Conservation (phyloP, 441 rosid genomes). For the Adansonia grandidieri region DNA sequence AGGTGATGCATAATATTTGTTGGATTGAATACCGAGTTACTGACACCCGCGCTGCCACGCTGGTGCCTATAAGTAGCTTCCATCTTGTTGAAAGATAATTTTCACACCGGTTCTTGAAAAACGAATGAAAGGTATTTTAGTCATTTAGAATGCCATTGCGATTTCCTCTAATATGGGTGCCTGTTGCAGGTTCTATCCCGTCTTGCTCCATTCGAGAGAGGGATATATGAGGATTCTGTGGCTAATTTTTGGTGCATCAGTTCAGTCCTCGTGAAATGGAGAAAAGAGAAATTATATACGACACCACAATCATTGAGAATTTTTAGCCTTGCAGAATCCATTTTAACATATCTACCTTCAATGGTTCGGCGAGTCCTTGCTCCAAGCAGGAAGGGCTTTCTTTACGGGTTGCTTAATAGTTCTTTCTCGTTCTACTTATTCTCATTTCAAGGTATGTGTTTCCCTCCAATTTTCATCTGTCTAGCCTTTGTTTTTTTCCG, state of each 20-base stretch:
- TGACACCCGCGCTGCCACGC: not conserved
- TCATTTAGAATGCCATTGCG: not conserved
- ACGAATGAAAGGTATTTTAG: no score
- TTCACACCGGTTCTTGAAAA: not conserved
- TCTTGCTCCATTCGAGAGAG: conserved; percentile 95
- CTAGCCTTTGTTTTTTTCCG: not conserved
- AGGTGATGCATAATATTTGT: not conserved
- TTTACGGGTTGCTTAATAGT: conserved; percentile 76
- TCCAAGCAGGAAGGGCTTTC: conserved; percentile 82
- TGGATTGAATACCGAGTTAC: not conserved
- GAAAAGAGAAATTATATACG: conserved; percentile 51
- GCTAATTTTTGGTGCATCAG: conserved; percentile 96
- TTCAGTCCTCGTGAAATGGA: conserved; percentile 84
- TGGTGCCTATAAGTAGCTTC: not conserved
- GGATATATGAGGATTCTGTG: conserved; percentile 93
- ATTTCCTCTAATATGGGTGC: conserved; percentile 20
- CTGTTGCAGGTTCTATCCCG: conserved; percentile 72
- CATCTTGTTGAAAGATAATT: conserved; percentile 1
- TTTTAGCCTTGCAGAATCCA: conserved; percentile 65
- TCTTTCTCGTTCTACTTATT: conserved; percentile 83
- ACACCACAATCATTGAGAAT: conserved; percentile 52
- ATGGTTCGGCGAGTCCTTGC: conserved; percentile 78
- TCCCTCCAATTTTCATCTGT: conserved; percentile 13
- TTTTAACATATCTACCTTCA: conserved; percentile 74
- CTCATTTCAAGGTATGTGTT: conserved; percentile 74